These are phyloP conservation scores for Pulveroboletus sp. DNA, from an alignment of 768 basidiomycete species.

Conservation along the genomic window DNA sequence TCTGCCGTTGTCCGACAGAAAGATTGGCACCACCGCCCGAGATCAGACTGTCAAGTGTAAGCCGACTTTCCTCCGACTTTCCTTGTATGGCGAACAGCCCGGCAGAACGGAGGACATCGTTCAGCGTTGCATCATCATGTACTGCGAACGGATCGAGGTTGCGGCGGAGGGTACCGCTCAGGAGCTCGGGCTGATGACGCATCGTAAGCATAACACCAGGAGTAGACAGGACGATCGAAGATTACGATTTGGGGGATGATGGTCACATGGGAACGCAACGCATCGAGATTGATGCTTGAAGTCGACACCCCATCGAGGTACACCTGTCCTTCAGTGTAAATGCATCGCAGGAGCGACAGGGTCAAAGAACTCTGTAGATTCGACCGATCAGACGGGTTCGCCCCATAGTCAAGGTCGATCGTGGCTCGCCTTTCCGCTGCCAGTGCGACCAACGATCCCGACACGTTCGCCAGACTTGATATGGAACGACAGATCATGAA, in stretches of 20 bases:
- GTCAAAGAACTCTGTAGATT: conserved; percentile 2
- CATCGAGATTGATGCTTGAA: neutral
- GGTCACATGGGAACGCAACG: neutral
- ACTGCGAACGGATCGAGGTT: conserved; percentile 60
- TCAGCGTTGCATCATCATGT: conserved; percentile 48
- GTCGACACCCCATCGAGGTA: conserved; percentile 1
- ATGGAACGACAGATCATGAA: neutral
- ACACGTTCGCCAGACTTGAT: conserved; percentile 2
- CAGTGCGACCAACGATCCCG: conserved; percentile 1
- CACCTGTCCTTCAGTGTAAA: neutral
- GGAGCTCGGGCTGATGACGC: neutral
- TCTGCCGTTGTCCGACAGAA: conserved; percentile 59
- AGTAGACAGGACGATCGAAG: neutral
- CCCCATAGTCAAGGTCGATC: neutral
- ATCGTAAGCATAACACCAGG: neutral
- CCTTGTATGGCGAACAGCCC: conserved; percentile 41
- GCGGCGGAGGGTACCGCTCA: conserved; percentile 51
- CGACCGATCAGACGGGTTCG: neutral
- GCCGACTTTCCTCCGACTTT: conserved; percentile 31
- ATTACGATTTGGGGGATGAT: conserved; percentile 1
- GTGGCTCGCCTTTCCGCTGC: neutral
- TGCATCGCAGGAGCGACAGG: conserved; percentile 4
- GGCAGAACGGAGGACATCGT: conserved; percentile 44
- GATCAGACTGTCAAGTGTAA: conserved; percentile 44
- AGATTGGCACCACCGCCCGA: conserved; percentile 42